phyloP scores from a whole-genome alignment of 169 alveolate genomes.

The Cryptosporidium sp. region DNA sequence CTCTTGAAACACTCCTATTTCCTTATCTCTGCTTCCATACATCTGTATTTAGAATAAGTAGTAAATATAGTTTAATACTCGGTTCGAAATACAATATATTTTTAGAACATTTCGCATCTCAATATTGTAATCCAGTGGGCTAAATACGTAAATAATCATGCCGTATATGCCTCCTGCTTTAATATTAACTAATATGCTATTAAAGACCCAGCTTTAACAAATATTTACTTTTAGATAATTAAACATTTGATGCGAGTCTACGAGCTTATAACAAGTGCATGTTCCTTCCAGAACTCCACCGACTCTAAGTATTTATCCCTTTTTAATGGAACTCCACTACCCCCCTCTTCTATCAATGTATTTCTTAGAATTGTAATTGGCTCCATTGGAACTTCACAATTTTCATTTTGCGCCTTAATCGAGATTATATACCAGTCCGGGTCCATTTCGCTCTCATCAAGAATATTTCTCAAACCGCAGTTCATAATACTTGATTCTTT shows the following conservation, averaged over 20 bases:
- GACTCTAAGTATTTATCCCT: conserved; percentile 90
- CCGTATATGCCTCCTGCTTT: conserved; percentile 38
- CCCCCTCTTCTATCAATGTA: conserved; percentile 96
- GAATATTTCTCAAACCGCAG: conserved; percentile 6
- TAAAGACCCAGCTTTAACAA: background rate
- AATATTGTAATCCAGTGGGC: conserved; percentile 8
- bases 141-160: conserved; percentile 43
- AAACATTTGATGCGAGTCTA: background rate
- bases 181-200: no score
- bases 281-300: conserved; percentile 96
- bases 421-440: conserved; percentile 92
- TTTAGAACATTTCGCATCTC: background rate
- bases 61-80: background rate
- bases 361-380: conserved; percentile 98
- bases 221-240: background rate
- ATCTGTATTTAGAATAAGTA: background rate
- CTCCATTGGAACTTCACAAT: conserved; percentile 94
- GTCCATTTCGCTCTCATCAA: conserved; percentile 77
- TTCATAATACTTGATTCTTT: conserved; percentile 86
- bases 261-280: conserved; percentile 83
- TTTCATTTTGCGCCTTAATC: conserved; percentile 87
- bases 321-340: conserved; percentile 96
- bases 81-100: background rate
- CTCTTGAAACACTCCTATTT: conserved; percentile 65
- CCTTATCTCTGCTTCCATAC: background rate